Evolutionary conservation across 1,284 basidiomycete genomes (phyloP), one percentile per base, ranked within the genome.

Genomic region (Naganishia sp.): DNA sequence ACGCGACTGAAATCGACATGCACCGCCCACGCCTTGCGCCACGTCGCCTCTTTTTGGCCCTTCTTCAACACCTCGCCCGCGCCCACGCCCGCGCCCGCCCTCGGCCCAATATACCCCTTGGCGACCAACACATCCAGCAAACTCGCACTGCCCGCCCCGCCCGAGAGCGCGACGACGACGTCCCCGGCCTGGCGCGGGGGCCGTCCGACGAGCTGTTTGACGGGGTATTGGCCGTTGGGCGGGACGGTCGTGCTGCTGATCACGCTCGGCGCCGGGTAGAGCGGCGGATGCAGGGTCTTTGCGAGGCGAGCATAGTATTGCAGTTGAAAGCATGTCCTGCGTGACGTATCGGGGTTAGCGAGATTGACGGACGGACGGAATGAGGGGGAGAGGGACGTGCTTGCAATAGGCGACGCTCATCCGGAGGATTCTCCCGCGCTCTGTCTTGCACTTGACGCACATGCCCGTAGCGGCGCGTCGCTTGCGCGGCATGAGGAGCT

Each of bases 1-100:
- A 75, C 71, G 13, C 68, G 67, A 0, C 71, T 70, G 68, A 77
- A 79, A 42, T 79, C 77, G 18, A 80, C 77, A 70, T 80, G 74
- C 7, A 78, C 72, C 4, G 74, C 73, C 68, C 71, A 76, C 5
- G 72, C 76, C 13, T 65, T 64, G 10, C 69, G 64, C 79, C 79
- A 80, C 0, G 78, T 68, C 25, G 52, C 46, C 52, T 65, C 41
- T 23, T 62, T 56, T 71, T 57, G 50, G 71, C 69, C 64, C 71
- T 73, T 58, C 74, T 61, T 35, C n/a, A 61, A 47, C 21, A 31
- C 70, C 1, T 75, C 76, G 60, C 72, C 72, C 15, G 68, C 72
- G 50, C 68, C 65, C 3, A 53, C 49, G 10, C 58, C 50, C 1
- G 63, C 72, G 23, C 69, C 68, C 13, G 23, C 32, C 39, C 32